A percentile compares a stretch with the other conserved stretches of the same genome.
phyloP scores from a whole-genome alignment of 139 green algal genomes.

The Edaphochlamys debaryana region DNA sequence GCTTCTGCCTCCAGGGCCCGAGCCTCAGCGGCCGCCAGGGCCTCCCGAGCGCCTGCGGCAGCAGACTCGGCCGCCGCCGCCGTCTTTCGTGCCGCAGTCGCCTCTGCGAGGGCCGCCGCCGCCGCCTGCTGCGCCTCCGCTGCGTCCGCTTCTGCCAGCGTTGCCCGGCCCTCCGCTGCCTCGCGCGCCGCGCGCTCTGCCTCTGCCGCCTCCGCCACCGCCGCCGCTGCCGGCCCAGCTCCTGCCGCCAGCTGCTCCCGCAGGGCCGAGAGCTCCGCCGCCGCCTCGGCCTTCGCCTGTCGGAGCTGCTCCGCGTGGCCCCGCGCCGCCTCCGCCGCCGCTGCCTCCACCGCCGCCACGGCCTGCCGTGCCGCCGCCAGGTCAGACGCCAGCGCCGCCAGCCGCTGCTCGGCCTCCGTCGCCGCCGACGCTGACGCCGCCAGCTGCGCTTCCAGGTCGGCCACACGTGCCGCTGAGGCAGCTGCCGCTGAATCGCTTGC shows the following conservation, averaged over 20 bases:
- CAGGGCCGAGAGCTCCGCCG: not conserved
- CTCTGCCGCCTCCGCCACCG: not conserved
- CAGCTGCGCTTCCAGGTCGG: no score
- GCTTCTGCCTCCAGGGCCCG: no score
- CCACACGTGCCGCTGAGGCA: no score
- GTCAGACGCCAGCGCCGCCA: constrained; percentile 6
- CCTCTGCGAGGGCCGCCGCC: not conserved
- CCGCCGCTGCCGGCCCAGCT: not conserved
- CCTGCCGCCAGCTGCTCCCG: not conserved
- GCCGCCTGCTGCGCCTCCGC: no score
- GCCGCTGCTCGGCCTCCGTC: not conserved
- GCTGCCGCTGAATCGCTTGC: no score
- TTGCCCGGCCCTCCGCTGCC: not conserved
- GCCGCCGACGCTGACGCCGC: not conserved
- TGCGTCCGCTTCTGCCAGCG: not conserved
- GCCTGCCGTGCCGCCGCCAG: not conserved
- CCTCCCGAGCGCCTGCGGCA: no score
- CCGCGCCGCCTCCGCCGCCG: not conserved
- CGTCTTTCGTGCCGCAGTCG: no score
- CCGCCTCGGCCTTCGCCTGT: not conserved
- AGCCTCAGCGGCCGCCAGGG: no score
- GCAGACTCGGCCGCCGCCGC: no score
- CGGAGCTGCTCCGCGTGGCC: not conserved
- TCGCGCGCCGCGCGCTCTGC: not conserved
- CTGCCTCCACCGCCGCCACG: not conserved